Evolutionary conservation across 768 basidiomycete species (phyloP).

Genomic region (Mycena galopus): DNA sequence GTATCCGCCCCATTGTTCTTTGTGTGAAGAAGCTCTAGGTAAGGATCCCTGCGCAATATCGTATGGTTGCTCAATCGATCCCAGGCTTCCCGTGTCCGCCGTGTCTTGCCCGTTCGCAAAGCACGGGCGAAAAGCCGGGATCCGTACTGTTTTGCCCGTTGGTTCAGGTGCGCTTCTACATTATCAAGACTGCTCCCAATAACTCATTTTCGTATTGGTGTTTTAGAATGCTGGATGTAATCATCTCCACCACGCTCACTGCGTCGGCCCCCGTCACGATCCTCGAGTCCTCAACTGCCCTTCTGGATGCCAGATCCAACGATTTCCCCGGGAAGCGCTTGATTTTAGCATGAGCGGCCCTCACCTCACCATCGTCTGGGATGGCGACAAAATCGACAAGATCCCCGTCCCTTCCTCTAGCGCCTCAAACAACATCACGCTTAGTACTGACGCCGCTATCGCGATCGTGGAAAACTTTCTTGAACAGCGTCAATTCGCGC

Average conservation of each 20-base stretch:
- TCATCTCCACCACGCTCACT: constrained; percentile 47
- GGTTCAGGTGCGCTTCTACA: constrained; percentile 38
- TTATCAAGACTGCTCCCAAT: no score
- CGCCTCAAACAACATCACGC: neutral
- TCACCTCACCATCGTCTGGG: constrained; percentile 41
- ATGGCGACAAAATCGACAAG: constrained; percentile 43
- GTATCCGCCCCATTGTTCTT: constrained; percentile 40
- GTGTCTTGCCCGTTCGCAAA: constrained; percentile 33
- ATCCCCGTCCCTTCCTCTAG: constrained; percentile 35
- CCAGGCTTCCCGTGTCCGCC: constrained; percentile 44
- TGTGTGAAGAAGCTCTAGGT: constrained; percentile 44
- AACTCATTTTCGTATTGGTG: neutral
- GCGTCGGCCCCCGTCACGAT: constrained; percentile 33
- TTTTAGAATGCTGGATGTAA: constrained; percentile 44
- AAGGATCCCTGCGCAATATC: neutral
- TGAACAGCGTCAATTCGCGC: constrained; percentile 2
- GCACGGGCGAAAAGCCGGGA: constrained; percentile 20
- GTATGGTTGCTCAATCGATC: neutral
- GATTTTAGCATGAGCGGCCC: constrained; percentile 31
- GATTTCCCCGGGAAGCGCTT: constrained; percentile 37
- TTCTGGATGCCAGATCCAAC: constrained; percentile 39
- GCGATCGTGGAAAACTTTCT: constrained; percentile 37
- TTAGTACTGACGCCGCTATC: constrained; percentile 33
- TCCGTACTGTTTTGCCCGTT: constrained; percentile 40
- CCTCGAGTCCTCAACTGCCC: constrained; percentile 35